phyloP scores from a whole-genome alignment of 257 asterid genomes.

The Avicennia marina region DNA sequence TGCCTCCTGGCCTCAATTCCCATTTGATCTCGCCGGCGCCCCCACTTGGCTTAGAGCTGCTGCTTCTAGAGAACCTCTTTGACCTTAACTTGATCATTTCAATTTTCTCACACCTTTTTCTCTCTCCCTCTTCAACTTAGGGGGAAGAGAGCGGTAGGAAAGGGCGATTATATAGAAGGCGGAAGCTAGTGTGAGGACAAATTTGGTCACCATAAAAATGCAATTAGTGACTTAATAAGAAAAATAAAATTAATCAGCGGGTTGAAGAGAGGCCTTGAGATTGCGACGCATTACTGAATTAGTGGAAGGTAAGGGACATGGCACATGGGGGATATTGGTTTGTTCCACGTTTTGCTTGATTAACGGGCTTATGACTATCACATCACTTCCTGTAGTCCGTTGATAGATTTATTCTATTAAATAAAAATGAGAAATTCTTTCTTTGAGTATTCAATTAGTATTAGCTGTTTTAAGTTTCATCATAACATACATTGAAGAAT shows the following conservation, averaged over 20 bases:
- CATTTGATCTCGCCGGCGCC: slow-evolving; percentile 50
- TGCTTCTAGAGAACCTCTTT: slow-evolving; percentile 50
- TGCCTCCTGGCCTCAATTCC: slow-evolving; percentile 88
- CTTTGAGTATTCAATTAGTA: not conserved
- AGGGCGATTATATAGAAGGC: slow-evolving; percentile 35
- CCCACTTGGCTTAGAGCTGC: slow-evolving; percentile 40
- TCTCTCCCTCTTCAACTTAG: not conserved
- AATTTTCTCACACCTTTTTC: not conserved
- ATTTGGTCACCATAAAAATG: slow-evolving; percentile 17
- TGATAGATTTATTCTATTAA: not conserved
- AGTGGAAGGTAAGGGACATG: slow-evolving; percentile 7
- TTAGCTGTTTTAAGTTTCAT: not conserved
- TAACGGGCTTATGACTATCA: slow-evolving; percentile 25
- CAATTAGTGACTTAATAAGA: not conserved
- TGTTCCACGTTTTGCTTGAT: slow-evolving; percentile 34
- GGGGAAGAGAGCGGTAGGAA: slow-evolving; percentile 13
- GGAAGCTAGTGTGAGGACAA: slow-evolving; percentile 31
- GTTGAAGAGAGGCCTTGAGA: not conserved
- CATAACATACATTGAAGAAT: no score
- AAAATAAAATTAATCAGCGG: no score
- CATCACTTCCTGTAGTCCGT: slow-evolving; percentile 19
- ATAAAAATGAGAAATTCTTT: not conserved
- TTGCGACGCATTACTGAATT: slow-evolving; percentile 27
- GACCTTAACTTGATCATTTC: slow-evolving; percentile 65
- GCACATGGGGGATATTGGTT: slow-evolving; percentile 53